Evolutionary conservation across 2,329 filamentous ascomycete genomes (phyloP), one percentile per base, ranked within the genome.

Genomic region (Phialocephala subalpina): DNA sequence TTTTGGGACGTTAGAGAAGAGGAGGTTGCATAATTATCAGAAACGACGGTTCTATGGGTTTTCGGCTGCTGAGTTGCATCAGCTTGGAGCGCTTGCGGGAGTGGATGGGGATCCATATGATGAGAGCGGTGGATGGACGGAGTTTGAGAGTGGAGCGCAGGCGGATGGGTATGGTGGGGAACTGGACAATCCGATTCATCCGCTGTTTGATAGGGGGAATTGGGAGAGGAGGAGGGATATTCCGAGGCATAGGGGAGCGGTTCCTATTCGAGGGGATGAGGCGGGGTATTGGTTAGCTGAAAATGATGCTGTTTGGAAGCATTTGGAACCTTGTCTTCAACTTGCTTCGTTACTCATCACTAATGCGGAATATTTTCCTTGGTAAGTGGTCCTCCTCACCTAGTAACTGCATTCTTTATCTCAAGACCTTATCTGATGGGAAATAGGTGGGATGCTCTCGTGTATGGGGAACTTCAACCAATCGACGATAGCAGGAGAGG

Each of bases 251-350:
- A 58, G 27, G 25, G 64, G 60, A n/a, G 57, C 64, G 1, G 53
- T 66, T 11, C 61, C 61, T 7, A 64, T 68, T 11, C 53, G 65
- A 20, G 64, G 64, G 11, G 38, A 35, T 3, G n/a, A 35, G 25
- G 29, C 36, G 18, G 66, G 64, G 22, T 68, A 63, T 56, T 68
- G 66, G 66, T 18, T 65, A 18, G 53, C 36, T 58, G 55, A 60
- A 14, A 65, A 65, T 42, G 27, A 29, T 9, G 35, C 53, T 35
- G 42, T 66, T 7, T 62, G 58, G 64, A 27, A 62, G 7, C 58
- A 58, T 3, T 45, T 66, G 33, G 8, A 55, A 18, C 59, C 59
- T 3, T 58, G 38, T 9, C 14, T 62, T 8, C 45, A 29, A 42
- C 33, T 66, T 18, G 64, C 60, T 35, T 59, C 59, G 16, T 11